A percentile compares a stretch with the other conserved stretches of the same genome.
Evolutionary conservation across 768 basidiomycete species (phyloP).

Genomic region (Naganishia friedmannii): DNA sequence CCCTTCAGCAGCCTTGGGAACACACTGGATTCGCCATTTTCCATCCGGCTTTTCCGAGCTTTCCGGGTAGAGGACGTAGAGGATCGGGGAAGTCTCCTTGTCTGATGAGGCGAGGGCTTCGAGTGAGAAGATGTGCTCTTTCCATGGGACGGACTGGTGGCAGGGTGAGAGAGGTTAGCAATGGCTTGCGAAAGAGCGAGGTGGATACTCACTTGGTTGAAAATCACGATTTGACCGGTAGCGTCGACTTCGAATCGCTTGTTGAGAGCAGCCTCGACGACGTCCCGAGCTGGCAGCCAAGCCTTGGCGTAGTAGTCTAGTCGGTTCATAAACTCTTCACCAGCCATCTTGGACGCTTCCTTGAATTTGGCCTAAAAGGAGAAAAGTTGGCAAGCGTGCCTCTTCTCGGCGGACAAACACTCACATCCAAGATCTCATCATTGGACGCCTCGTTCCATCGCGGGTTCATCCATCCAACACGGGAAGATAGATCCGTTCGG

Average conservation of each 20-base stretch:
- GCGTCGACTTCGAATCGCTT: constrained; percentile 64
- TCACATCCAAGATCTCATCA: constrained; percentile 68
- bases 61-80: constrained; percentile 80
- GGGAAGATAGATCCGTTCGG: constrained; percentile 77
- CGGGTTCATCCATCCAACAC: constrained; percentile 81
- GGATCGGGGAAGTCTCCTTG: constrained; percentile 55
- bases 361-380: constrained; percentile 65
- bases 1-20: constrained; percentile 73
- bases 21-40: constrained; percentile 87
- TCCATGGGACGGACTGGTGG: constrained; percentile 49
- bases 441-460: constrained; percentile 81
- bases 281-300: constrained; percentile 86
- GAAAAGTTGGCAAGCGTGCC: constrained; percentile 5
- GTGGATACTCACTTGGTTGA: constrained; percentile 61
- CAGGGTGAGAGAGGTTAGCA: not conserved
- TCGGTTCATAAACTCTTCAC: constrained; percentile 75
- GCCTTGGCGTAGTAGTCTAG: constrained; percentile 79
- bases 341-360: constrained; percentile 75
- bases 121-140: constrained; percentile 84
- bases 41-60: constrained; percentile 61
- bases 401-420: constrained; percentile 43
- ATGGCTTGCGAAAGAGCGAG: constrained; percentile 14
- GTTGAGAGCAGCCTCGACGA: constrained; percentile 65
- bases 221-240: constrained; percentile 72
- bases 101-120: constrained; percentile 64